Conservation (phyloP, 257 asterid species). For the Scutellaria galericulata region DNA sequence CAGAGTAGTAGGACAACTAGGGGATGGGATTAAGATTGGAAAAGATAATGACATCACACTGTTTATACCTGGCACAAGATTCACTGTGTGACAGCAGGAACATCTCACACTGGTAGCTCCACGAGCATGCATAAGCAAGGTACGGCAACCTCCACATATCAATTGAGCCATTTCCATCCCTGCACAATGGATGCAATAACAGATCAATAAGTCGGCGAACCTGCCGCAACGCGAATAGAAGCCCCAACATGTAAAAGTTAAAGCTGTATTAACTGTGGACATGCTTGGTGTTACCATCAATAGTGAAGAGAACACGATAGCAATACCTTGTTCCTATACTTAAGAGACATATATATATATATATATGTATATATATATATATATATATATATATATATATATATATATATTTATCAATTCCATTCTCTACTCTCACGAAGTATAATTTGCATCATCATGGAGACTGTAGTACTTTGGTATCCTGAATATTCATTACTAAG, state of each 20-base stretch:
- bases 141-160: slow-evolving; percentile 91
- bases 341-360: neutral
- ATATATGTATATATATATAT: no score
- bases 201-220: neutral
- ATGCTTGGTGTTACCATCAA: neutral
- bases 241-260: neutral
- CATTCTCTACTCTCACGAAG: neutral
- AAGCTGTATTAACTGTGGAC: neutral
- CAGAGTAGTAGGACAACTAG: neutral
- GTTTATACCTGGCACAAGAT: slow-evolving; percentile 79
- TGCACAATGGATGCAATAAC: slow-evolving; percentile 29
- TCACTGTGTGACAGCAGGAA: slow-evolving; percentile 84
- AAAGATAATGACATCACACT: slow-evolving; percentile 1
- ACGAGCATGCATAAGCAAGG: slow-evolving; percentile 79
- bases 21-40: neutral
- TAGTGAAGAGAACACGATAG: neutral
- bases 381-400: no score
- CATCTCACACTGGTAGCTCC: slow-evolving; percentile 94
- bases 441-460: slow-evolving; percentile 4
- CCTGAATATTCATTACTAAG: neutral
- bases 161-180: slow-evolving; percentile 92
- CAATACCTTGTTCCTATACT: neutral
- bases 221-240: neutral
- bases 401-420: no score
- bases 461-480: neutral